Evolutionary conservation across 805 yeast species (phyloP), one percentile per base, ranked within the genome.

Genomic region (Cyberlindnera misumaiensis): DNA sequence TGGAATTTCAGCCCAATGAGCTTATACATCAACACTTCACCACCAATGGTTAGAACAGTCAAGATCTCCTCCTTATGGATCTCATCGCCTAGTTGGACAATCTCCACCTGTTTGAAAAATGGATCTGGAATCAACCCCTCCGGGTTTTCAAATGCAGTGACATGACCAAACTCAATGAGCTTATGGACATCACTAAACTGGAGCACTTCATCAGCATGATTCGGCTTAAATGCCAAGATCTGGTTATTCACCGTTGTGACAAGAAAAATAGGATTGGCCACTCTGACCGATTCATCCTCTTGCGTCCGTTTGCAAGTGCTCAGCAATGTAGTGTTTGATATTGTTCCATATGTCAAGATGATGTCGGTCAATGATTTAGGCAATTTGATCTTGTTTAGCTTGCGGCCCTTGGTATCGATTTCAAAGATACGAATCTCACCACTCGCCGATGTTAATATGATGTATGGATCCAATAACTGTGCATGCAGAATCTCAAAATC

Each of bases 181-280:
- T 62, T 60, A 41, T 60, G 60, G 6, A 66, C 54, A 15, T 63
- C 61, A 28, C 57, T 56, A 20, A 68, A 39, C 40, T 65, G 68
- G 34, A 55, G 65, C 4, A 66, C 61, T 16, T 55, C 56, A 34
- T 64, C 68, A 37, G 60, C 56, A 43, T 66, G 73, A 35, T 77
- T 69, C 39, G 75, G 69, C 39, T 70, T 70, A 56, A 83, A 83
- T 11, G 75, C 73, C 35, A 84, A 73, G 14, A 83, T 63, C 55
- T 87, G 72, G 50, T 83, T 84, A 53, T 81, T 89, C 41, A 87
- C 89, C 2, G 89, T 82, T 5, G 81, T 84, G 34, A 80, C 71
- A 32, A 83, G 68, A 48, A 81, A 83, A 0, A 65, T 67, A 39
- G 64, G 68, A 14, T 60, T 59, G 13, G 53, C 56, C 14, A 51